Percentiles rank a stretch among this genome's conserved stretches.
Conservation (phyloP, 306 rosid genomes). For the Quercus robur region DNA sequence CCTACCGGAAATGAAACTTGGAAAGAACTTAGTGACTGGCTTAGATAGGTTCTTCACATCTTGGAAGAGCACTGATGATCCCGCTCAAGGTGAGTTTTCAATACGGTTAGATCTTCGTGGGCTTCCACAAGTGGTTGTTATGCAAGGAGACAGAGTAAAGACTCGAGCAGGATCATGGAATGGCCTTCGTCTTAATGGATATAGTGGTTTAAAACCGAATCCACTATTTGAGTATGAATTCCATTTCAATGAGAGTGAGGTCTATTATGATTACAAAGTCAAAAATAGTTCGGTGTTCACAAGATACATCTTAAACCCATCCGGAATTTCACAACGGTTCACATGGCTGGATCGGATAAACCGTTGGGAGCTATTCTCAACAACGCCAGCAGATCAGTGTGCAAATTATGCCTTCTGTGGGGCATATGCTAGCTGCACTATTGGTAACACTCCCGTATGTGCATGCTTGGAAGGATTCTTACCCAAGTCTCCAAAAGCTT, state of each 20-base stretch:
- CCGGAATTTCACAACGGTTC: slow-evolving; percentile 14
- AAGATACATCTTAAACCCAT: not conserved
- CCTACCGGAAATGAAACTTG: slow-evolving; percentile 47
- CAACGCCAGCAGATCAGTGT: slow-evolving; percentile 8
- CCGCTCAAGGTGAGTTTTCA: slow-evolving; percentile 32
- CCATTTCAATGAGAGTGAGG: slow-evolving; percentile 12
- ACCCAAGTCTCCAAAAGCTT: not conserved
- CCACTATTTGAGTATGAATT: not conserved
- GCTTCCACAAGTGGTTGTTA: not conserved
- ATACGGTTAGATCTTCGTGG: not conserved
- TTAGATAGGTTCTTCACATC: slow-evolving; percentile 19
- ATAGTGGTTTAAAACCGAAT: not conserved
- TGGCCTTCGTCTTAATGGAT: slow-evolving; percentile 5
- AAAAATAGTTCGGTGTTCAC: slow-evolving; percentile 3
- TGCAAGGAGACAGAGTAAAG: not conserved
- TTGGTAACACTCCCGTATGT: slow-evolving; percentile 4
- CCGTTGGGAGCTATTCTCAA: slow-evolving; percentile 4
- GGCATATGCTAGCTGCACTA: slow-evolving; percentile 11
- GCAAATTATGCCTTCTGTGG: slow-evolving; percentile 26
- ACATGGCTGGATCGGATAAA: slow-evolving; percentile 13
- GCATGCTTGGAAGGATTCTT: slow-evolving; percentile 18
- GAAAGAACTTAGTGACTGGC: slow-evolving; percentile 31
- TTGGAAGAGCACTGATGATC: slow-evolving; percentile 44
- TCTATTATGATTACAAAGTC: not conserved
- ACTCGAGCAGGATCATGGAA: slow-evolving; percentile 12